Evolutionary conservation across 2,329 filamentous ascomycete species (phyloP).

Genomic region (Penicillium janthinellum): DNA sequence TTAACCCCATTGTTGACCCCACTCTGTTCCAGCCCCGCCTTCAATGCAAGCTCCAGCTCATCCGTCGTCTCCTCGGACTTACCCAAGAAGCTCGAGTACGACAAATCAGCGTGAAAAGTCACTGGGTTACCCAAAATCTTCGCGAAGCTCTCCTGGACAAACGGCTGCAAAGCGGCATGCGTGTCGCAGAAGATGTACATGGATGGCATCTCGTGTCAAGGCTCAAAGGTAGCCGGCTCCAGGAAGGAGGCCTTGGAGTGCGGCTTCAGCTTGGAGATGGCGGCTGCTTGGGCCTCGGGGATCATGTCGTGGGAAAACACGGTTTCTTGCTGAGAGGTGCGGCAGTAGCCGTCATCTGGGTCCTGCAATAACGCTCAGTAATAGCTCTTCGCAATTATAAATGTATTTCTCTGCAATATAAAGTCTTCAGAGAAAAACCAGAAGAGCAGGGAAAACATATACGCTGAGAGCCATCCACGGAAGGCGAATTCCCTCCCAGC

Average conservation of each 20-base stretch:
- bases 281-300: conserved; percentile 24
- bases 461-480: conserved; percentile 32
- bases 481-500: conserved; percentile 26
- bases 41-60: conserved; percentile 35
- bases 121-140: conserved; percentile 30
- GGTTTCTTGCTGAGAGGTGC: conserved; percentile 14
- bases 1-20: conserved; percentile 1
- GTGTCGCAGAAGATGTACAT: conserved; percentile 40
- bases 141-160: conserved; percentile 35
- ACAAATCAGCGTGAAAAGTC: conserved; percentile 35
- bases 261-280: conserved; percentile 24
- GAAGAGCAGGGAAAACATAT: not conserved
- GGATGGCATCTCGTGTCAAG: conserved; percentile 38
- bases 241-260: conserved; percentile 30
- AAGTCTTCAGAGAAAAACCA: not conserved
- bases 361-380: conserved; percentile 1
- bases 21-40: conserved; percentile 17
- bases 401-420: not conserved
- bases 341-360: conserved; percentile 21
- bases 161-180: conserved; percentile 35
- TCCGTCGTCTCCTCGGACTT: conserved; percentile 36
- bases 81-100: conserved; percentile 47
- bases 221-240: conserved; percentile 29
- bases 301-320: conserved; percentile 38
- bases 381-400: not conserved